These are phyloP conservation scores for Friedmanniomyces simplex DNA, from an alignment of 495 filamentous ascomycete species.

Conservation along the genomic window DNA sequence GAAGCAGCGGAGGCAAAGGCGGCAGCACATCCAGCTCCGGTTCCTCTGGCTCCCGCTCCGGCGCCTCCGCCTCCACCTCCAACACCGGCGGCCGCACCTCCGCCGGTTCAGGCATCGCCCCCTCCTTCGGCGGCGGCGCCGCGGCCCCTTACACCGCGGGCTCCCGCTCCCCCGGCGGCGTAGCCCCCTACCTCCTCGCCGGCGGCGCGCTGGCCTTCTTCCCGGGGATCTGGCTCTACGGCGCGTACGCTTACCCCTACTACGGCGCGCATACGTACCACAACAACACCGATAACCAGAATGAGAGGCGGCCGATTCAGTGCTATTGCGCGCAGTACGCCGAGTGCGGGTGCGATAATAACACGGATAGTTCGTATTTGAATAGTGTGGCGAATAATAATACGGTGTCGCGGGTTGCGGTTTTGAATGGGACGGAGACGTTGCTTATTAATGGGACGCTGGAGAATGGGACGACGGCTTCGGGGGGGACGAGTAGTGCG, in stretches of 20 bases:
- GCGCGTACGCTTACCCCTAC: slow-evolving; percentile 63
- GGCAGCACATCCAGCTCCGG: slow-evolving; percentile 8
- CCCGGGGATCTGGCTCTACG: slow-evolving; percentile 52
- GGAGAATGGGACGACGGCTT: slow-evolving; percentile 31
- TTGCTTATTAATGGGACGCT: slow-evolving; percentile 80
- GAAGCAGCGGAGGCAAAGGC: slow-evolving; percentile 15
- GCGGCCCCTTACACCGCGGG: slow-evolving; percentile 58
- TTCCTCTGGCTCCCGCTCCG: slow-evolving; percentile 13
- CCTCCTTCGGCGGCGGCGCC: slow-evolving; percentile 60
- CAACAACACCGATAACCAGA: slow-evolving; percentile 41
- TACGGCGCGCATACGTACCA: slow-evolving; percentile 48
- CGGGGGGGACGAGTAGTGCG: neutral
- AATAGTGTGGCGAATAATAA: slow-evolving; percentile 59
- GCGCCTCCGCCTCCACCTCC: slow-evolving; percentile 32
- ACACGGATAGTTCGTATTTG: slow-evolving; percentile 48
- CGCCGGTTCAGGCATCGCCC: slow-evolving; percentile 40
- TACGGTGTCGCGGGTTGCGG: slow-evolving; percentile 42
- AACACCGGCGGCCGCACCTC: neutral
- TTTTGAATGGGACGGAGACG: slow-evolving; percentile 64
- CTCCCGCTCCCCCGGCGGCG: slow-evolving; percentile 40
- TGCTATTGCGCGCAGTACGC: slow-evolving; percentile 63
- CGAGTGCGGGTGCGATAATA: slow-evolving; percentile 77
- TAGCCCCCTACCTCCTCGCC: slow-evolving; percentile 48
- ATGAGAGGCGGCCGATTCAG: slow-evolving; percentile 59
- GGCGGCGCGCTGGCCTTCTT: slow-evolving; percentile 43